phyloP scores from a whole-genome alignment of 106 monocot species.

The Gastrodia elata region DNA sequence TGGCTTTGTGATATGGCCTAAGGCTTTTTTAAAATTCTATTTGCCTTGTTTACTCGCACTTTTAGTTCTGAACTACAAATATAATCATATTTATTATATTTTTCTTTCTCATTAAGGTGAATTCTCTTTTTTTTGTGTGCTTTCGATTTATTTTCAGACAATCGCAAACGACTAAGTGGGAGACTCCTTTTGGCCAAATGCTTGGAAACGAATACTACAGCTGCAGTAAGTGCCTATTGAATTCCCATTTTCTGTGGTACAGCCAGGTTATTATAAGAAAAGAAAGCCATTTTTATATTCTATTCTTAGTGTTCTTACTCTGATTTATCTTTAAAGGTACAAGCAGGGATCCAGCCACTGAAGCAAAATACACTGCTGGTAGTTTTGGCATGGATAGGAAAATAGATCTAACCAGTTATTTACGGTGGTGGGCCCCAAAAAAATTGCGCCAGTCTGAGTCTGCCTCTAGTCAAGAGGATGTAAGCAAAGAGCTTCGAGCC shows the following conservation, averaged over 20 bases:
- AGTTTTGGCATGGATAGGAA: slow-evolving; percentile 64
- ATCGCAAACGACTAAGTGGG: slow-evolving; percentile 61
- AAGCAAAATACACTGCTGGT: slow-evolving; percentile 41
- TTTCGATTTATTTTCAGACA: slow-evolving; percentile 31
- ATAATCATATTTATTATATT: not conserved
- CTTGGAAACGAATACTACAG: slow-evolving; percentile 42
- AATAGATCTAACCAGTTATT: slow-evolving; percentile 70
- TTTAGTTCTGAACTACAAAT: not conserved
- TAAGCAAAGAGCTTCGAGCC: slow-evolving; percentile 42
- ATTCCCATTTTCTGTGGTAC: not conserved
- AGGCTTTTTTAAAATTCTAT: not conserved
- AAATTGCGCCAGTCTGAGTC: slow-evolving; percentile 37
- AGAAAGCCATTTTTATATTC: not conserved
- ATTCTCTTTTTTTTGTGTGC: not conserved
- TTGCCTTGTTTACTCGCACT: not conserved
- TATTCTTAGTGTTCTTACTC: not conserved
- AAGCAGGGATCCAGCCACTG: slow-evolving; percentile 33
- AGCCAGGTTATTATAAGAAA: not conserved
- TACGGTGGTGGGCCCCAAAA: slow-evolving; percentile 79
- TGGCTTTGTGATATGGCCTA: not conserved
- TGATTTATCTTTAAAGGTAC: slow-evolving; percentile 21
- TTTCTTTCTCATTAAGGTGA: not conserved
- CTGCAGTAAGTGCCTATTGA: slow-evolving; percentile 3
- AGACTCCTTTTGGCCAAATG: slow-evolving; percentile 56
- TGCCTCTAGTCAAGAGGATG: slow-evolving; percentile 33